A percentile compares a stretch with the other conserved stretches of the same genome.
Conservation (phyloP, 768 basidiomycete genomes). For the Lentinula boryana region DNA sequence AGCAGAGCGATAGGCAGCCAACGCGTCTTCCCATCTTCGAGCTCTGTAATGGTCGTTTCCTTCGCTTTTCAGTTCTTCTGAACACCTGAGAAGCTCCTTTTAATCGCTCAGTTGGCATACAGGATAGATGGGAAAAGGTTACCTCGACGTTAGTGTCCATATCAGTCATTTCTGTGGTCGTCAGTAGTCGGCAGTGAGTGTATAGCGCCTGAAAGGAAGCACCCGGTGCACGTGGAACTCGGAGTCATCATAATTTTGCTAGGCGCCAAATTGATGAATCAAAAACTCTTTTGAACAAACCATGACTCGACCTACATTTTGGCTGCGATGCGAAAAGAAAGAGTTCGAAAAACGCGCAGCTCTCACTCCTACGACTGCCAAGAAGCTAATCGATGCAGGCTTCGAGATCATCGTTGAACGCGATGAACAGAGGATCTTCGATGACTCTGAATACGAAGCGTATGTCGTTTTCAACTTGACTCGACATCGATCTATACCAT, state of each 20-base stretch:
- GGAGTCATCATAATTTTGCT: not conserved
- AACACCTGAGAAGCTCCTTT: conserved; percentile 42
- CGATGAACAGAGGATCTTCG: conserved; percentile 91
- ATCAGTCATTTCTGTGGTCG: not conserved
- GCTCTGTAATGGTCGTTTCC: conserved; percentile 74
- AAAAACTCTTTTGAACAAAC: not conserved
- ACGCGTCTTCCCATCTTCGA: conserved; percentile 62
- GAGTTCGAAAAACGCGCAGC: conserved; percentile 90
- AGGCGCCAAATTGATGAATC: not conserved
- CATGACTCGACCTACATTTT: conserved; percentile 59
- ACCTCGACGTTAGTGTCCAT: not conserved
- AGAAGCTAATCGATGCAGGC: conserved; percentile 80
- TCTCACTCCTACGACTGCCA: conserved; percentile 87
- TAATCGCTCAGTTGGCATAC: not conserved
- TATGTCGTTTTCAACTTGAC: conserved; percentile 36
- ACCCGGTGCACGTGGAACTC: not conserved
- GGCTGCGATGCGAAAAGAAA: conserved; percentile 98
- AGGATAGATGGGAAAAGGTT: conserved; percentile 1
- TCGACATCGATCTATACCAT: conserved; percentile 2
- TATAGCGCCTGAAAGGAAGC: too few species aligned
- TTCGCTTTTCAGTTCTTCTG: conserved; percentile 61
- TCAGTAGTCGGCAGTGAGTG: too few species aligned
- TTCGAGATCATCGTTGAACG: conserved; percentile 91
- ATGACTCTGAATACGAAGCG: conserved; percentile 89
- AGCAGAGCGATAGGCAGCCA: conserved; percentile 63